Evolutionary conservation across 768 basidiomycete species (phyloP), one percentile per base, ranked within the genome.

Genomic region (Calocera cornea): DNA sequence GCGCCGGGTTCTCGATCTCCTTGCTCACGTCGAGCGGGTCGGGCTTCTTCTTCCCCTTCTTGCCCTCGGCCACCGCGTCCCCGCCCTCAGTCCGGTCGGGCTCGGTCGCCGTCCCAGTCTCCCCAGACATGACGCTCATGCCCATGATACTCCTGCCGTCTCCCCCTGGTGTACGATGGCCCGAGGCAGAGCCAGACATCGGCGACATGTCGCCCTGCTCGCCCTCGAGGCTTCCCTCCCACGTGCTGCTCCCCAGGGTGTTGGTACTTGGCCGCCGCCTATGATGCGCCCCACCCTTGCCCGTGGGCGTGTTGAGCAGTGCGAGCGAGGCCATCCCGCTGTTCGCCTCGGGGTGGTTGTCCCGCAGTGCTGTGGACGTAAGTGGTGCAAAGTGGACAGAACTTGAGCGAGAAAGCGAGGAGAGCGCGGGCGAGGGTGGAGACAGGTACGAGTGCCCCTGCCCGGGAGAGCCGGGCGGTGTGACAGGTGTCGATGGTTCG

Each of bases 1-100:
- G 90, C 0, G 83, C 76, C 0, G 87, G 84, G 74, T 94, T 83
- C 41, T 79, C 77, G 2, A 69, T 72, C 68, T 81, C 80, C 19
- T 41, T 38, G 36, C 64, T 38, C 31, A 24, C 36, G 36, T 65
- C 36, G 36, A 41, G 34, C 36, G 41, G 14, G 11, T n/a, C 22
- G 31, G 24, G 64, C 64, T 29, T 34, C 16, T 34, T 36, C 67
- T 16, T 31, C 16, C 17, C 54, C 40, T 27, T 64, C 67, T 33
- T 67, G 63, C 33, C 44, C 34, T 24, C 49, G 22, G 14, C 5
- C 22, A 17, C n/a, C 17, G 38, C 22, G 34, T 50, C 29, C 24
- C 7, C 31, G 27, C 2, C 2, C 2, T 12, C 24, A 27, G 24
- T 27, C 49, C 49, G 27, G 8, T 33, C 54, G 24, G 54, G 54